Percentiles rank a stretch among this genome's conserved stretches.
phyloP scores from a whole-genome alignment of 495 filamentous ascomycete genomes.

The Hypomontagnella monticulosa region DNA sequence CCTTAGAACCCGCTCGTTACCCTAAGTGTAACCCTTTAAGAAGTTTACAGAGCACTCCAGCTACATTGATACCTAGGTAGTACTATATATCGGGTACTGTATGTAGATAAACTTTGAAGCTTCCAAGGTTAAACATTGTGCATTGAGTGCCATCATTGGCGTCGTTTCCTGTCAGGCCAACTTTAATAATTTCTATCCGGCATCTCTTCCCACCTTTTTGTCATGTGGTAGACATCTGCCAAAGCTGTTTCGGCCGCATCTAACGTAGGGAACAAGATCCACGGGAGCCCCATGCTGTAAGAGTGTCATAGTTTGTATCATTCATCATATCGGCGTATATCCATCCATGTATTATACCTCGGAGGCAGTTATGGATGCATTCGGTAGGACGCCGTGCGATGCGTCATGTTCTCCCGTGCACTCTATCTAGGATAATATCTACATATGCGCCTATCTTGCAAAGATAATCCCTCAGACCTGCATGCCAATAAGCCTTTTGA shows the following conservation, averaged over 20 bases:
- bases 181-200: background rate
- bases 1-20: conserved; percentile 8
- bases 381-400: background rate
- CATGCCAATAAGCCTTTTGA: conserved; percentile 1
- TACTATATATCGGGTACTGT: too few relatives aligned
- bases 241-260: conserved; percentile 2
- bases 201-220: background rate
- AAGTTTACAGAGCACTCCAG: too few relatives aligned
- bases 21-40: too few relatives aligned
- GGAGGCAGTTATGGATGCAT: conserved; percentile 1
- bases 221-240: conserved; percentile 1
- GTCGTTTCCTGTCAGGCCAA: conserved; percentile 1
- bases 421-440: too few relatives aligned
- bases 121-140: too few relatives aligned
- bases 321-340: background rate
- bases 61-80: too few relatives aligned
- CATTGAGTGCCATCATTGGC: too few relatives aligned
- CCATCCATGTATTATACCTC: background rate
- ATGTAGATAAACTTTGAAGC: too few relatives aligned
- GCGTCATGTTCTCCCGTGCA: too few relatives aligned
- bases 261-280: background rate
- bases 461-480: conserved; percentile 37
- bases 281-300: background rate
- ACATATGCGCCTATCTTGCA: background rate
- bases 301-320: conserved; percentile 14